Evolutionary conservation across 2,329 filamentous ascomycete species (phyloP).

Genomic region (Penicillium sp.): DNA sequence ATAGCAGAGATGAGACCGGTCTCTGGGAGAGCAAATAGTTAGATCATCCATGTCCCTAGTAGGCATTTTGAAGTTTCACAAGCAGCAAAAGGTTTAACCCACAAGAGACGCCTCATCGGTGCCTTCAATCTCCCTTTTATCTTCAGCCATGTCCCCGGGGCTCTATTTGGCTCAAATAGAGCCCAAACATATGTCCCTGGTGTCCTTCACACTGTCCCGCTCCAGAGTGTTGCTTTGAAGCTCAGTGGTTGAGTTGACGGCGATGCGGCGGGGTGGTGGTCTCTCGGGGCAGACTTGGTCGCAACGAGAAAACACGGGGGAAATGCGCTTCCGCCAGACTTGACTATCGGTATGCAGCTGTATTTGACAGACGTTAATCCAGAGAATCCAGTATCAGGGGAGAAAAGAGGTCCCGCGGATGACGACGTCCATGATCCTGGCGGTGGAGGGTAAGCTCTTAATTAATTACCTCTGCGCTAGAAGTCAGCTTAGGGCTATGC

Average conservation of each 20-base stretch:
- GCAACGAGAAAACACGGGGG: neutral
- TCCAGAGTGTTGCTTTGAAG: neutral
- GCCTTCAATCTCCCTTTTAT: constrained; percentile 28
- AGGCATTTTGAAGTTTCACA: neutral
- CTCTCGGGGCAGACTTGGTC: neutral
- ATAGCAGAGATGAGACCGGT: constrained; percentile 47
- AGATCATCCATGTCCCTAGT: neutral
- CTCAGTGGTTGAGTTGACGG: neutral
- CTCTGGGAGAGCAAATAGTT: constrained; percentile 28
- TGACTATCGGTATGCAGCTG: neutral
- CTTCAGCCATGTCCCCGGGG: constrained; percentile 34
- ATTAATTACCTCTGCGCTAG: neutral
- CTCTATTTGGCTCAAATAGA: constrained; percentile 22
- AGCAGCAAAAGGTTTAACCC: constrained; percentile 16
- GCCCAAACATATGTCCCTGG: constrained; percentile 27
- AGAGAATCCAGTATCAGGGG: neutral
- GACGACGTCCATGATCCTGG: constrained; percentile 4
- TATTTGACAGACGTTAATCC: constrained; percentile 2
- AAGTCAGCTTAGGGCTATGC: neutral
- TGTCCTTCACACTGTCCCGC: neutral
- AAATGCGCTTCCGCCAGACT: neutral
- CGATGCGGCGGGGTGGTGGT: constrained; percentile 5
- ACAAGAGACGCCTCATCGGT: constrained; percentile 36
- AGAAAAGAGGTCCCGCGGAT: constrained; percentile 3
- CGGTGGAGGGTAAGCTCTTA: neutral